These are phyloP conservation scores for Pouteria glomerata DNA, from an alignment of 148 eudicot genomes.

Conservation along the genomic window DNA sequence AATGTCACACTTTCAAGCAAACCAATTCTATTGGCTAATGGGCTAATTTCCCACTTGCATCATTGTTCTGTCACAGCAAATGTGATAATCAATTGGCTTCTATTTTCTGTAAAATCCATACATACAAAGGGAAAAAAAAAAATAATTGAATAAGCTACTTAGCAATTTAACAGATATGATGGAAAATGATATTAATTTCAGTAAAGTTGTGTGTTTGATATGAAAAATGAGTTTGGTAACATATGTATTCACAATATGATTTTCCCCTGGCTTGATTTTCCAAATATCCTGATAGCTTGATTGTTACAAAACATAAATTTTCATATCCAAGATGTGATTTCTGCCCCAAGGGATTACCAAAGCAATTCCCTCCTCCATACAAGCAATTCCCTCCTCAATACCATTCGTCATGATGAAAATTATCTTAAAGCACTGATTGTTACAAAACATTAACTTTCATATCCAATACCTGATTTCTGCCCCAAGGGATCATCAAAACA, in stretches of 20 bases:
- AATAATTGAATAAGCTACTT: not conserved
- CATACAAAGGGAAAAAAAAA: too few relatives aligned
- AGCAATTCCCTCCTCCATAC: too few relatives aligned
- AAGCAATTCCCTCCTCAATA: not conserved
- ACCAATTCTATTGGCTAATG: not conserved
- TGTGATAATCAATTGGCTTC: not conserved
- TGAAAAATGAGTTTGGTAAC: not conserved
- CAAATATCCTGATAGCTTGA: not conserved
- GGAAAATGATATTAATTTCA: not conserved
- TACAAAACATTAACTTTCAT: too few relatives aligned
- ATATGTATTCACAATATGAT: not conserved
- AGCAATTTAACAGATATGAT: not conserved
- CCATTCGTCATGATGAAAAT: not conserved
- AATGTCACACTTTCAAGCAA: not conserved
- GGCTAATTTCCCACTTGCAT: not conserved
- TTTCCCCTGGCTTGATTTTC: not conserved
- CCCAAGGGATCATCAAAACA: not conserved
- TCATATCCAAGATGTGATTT: not conserved
- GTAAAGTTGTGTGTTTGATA: not conserved
- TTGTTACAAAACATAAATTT: not conserved
- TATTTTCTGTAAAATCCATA: not conserved
- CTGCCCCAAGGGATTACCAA: not conserved
- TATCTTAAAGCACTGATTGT: not conserved
- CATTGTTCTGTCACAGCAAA: not conserved
- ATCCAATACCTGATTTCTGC: not conserved